Evolutionary conservation across 441 rosid species (phyloP).

Genomic region (Breynia disticha): DNA sequence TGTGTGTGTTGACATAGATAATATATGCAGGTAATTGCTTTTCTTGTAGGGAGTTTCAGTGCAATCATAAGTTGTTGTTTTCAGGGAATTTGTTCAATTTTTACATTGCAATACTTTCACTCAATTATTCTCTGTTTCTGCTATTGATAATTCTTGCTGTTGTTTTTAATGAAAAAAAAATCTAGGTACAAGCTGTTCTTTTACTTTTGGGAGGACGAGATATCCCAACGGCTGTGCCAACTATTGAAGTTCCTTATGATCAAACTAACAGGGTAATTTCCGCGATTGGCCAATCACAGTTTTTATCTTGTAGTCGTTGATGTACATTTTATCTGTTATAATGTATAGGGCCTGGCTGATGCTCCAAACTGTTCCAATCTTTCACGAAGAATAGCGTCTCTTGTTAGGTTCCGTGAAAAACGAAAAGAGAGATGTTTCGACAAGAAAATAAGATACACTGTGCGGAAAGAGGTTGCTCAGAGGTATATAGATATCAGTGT

Average conservation of each 20-base stretch:
- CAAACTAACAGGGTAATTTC: conserved; percentile 39
- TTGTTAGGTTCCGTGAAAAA: conserved; percentile 72
- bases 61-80: no score
- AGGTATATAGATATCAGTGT: conserved; percentile 26
- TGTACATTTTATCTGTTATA: background rate
- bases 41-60: no score
- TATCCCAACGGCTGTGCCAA: conserved; percentile 45
- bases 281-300: background rate
- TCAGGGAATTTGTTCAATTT: no score
- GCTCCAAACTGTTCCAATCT: conserved; percentile 46
- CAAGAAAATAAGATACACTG: conserved; percentile 70
- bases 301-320: background rate
- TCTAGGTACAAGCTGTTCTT: conserved; percentile 66
- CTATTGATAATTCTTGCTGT: no score
- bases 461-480: conserved; percentile 70
- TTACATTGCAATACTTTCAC: no score
- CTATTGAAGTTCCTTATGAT: conserved; percentile 36
- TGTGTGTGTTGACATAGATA: no score
- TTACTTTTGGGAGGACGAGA: conserved; percentile 55
- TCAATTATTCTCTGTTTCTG: no score
- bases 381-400: conserved; percentile 60
- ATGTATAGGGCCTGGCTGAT: conserved; percentile 35
- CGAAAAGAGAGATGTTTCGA: conserved; percentile 76
- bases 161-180: no score
- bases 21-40: no score